Evolutionary conservation across 345 rosid genomes (phyloP).

Genomic region (Odontarrhena argentea): DNA sequence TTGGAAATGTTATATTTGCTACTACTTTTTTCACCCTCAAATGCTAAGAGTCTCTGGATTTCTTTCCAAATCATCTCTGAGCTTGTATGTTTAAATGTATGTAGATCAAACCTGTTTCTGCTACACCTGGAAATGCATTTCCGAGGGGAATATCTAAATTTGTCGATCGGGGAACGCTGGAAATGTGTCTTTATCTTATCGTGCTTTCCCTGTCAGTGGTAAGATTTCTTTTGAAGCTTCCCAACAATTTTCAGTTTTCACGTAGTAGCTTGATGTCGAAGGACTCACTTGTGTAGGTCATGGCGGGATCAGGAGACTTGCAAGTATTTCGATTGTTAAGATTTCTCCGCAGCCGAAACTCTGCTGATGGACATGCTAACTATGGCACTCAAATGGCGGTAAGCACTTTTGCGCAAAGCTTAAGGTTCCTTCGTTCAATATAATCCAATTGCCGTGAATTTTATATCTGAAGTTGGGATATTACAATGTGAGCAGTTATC

Average conservation of each 20-base stretch:
- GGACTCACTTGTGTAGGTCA: conserved; percentile 58
- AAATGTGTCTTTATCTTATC: conserved; percentile 85
- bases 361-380: conserved; percentile 84
- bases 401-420: conserved; percentile 38
- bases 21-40: conserved; percentile 14
- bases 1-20: conserved; percentile 25
- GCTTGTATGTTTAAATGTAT: conserved; percentile 31
- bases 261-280: conserved; percentile 29
- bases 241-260: conserved; percentile 16
- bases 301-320: conserved; percentile 98
- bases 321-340: conserved; percentile 78
- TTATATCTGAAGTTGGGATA: conserved; percentile 6
- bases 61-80: conserved; percentile 26
- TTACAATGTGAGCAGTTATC: conserved; percentile 23
- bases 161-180: conserved; percentile 91
- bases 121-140: conserved; percentile 51
- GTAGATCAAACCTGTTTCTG: conserved; percentile 85
- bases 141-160: conserved; percentile 78
- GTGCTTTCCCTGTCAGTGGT: conserved; percentile 93
- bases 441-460: conserved; percentile 3
- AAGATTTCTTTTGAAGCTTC: conserved; percentile 15
- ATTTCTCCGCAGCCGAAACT: conserved; percentile 74
- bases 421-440: conserved; percentile 18
- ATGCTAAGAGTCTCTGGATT: conserved; percentile 16
- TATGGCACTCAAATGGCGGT: conserved; percentile 95